phyloP scores from a whole-genome alignment of 2,329 filamentous ascomycete genomes.

The Ascochyta fabae region DNA sequence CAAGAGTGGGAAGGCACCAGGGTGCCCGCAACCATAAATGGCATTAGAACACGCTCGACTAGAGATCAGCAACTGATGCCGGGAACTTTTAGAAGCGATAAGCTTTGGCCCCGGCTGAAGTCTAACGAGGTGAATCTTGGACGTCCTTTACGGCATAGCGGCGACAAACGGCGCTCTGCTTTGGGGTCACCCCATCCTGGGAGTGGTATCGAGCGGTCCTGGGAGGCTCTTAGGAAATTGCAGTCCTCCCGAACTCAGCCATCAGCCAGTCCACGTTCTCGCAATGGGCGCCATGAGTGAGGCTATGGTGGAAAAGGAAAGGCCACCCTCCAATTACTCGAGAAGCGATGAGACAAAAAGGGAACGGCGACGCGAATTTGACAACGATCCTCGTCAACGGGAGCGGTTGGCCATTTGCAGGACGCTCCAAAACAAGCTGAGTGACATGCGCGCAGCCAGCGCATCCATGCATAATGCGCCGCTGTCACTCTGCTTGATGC shows the following conservation, averaged over 20 bases:
- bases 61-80: constrained; percentile 34
- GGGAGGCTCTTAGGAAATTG: constrained; percentile 37
- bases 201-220: constrained; percentile 28
- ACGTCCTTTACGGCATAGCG: constrained; percentile 24
- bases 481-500: constrained; percentile 7
- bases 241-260: constrained; percentile 27
- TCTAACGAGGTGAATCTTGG: constrained; percentile 24
- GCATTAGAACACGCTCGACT: constrained; percentile 25
- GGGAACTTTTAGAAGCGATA: constrained; percentile 26
- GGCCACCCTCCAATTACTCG: constrained; percentile 19
- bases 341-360: constrained; percentile 26
- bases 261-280: constrained; percentile 23
- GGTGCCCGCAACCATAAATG: constrained; percentile 32
- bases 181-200: constrained; percentile 29
- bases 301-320: constrained; percentile 21
- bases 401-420: not conserved
- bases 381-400: constrained; percentile 11
- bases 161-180: constrained; percentile 36
- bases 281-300: constrained; percentile 13
- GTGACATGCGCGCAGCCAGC: constrained; percentile 14
- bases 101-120: constrained; percentile 30
- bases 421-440: constrained; percentile 6
- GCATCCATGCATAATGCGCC: constrained; percentile 17
- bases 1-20: constrained; percentile 26
- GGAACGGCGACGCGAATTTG: constrained; percentile 15